Evolutionary conservation across 2,329 filamentous ascomycete genomes (phyloP).

Genomic region (Ascochyta fabae): DNA sequence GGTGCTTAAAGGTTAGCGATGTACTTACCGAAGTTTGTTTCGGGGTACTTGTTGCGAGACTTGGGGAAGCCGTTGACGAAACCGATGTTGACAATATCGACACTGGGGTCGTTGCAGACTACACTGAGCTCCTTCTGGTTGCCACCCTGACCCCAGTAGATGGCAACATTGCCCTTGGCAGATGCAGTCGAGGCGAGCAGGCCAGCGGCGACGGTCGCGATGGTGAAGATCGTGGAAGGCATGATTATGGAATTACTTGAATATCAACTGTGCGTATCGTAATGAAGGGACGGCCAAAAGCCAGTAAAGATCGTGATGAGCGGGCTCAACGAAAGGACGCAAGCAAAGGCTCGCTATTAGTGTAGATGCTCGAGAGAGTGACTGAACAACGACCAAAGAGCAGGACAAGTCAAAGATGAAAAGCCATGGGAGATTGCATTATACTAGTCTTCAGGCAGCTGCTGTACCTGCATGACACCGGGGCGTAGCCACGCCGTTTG

Average conservation of each 20-base stretch:
- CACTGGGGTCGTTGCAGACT: conserved; percentile 58
- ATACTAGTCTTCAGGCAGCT: conserved; percentile 28
- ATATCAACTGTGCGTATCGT: conserved; percentile 34
- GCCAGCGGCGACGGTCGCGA: conserved; percentile 45
- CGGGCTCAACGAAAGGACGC: conserved; percentile 61
- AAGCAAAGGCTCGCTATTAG: conserved; percentile 54
- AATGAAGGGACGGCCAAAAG: conserved; percentile 49
- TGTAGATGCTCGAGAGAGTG: conserved; percentile 39
- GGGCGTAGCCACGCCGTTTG: conserved; percentile 28
- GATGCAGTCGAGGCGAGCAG: conserved; percentile 45
- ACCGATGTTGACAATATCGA: conserved; percentile 63
- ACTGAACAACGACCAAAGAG: conserved; percentile 31
- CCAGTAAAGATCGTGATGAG: conserved; percentile 50
- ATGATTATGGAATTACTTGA: conserved; percentile 44
- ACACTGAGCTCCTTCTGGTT: conserved; percentile 57
- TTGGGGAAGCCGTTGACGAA: conserved; percentile 64
- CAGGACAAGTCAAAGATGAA: conserved; percentile 31
- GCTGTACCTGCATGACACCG: conserved; percentile 36
- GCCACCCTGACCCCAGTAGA: conserved; percentile 64
- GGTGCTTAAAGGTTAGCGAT: not conserved
- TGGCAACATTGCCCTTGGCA: conserved; percentile 57
- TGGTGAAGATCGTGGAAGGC: conserved; percentile 40
- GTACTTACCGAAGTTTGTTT: conserved; percentile 60
- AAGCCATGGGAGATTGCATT: conserved; percentile 38
- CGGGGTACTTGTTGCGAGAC: conserved; percentile 56